These are phyloP conservation scores for Salix caprea DNA, from an alignment of 345 rosid species.

Conservation along the genomic window DNA sequence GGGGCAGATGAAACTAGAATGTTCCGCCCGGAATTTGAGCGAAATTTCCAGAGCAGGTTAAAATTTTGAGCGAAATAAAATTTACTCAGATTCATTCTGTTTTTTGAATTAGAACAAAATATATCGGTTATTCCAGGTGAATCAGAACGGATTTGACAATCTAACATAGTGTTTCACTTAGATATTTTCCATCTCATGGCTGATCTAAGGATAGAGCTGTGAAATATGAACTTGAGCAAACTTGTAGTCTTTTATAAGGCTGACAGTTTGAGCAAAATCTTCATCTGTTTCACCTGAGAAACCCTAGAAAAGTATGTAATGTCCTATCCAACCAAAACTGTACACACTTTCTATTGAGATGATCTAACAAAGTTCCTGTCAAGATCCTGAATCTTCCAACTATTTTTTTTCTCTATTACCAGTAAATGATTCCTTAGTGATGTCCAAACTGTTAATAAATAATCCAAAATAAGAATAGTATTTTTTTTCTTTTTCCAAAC, in stretches of 20 bases:
- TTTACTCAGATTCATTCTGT: too few species aligned
- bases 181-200: constrained; percentile 31
- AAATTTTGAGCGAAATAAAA: too few species aligned
- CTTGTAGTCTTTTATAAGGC: constrained; percentile 67
- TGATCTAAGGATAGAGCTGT: constrained; percentile 92
- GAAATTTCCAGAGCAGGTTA: too few species aligned
- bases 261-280: constrained; percentile 75
- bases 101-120: too few species aligned
- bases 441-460: neutral
- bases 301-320: constrained; percentile 3
- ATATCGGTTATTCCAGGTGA: too few species aligned
- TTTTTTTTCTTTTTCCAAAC: neutral
- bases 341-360: neutral
- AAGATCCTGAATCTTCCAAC: neutral
- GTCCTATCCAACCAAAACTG: neutral
- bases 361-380: neutral
- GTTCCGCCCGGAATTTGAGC: too few species aligned
- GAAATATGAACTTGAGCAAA: constrained; percentile 93
- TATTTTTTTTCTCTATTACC: neutral
- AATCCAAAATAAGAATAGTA: neutral
- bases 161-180: too few species aligned
- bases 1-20: too few species aligned
- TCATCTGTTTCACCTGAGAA: constrained; percentile 82
- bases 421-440: neutral
- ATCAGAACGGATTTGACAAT: too few species aligned